These are phyloP conservation scores for Alloascoidea africana DNA, from an alignment of 805 yeast genomes.

Conservation along the genomic window DNA sequence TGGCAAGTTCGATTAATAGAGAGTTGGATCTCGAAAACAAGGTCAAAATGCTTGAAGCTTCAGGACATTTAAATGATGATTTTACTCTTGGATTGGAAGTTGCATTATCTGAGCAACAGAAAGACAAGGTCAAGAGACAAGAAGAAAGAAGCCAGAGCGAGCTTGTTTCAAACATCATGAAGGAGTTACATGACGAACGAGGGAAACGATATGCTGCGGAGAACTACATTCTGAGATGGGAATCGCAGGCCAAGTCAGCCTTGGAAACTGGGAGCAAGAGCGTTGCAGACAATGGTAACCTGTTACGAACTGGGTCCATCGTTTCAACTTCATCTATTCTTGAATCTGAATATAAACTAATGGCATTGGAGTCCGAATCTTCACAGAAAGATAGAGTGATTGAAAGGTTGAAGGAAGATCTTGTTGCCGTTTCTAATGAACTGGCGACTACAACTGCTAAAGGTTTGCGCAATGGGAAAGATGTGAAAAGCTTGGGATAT, in stretches of 20 bases:
- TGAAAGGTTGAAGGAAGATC: background rate
- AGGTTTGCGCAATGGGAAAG: background rate
- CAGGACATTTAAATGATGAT: background rate
- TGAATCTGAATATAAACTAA: background rate
- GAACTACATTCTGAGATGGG: background rate
- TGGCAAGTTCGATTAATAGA: background rate
- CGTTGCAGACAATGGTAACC: too few relatives aligned
- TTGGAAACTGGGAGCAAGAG: too few relatives aligned
- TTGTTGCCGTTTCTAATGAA: background rate
- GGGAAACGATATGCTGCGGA: background rate
- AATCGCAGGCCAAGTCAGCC: too few relatives aligned
- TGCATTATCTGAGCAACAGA: background rate
- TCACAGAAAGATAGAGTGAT: background rate
- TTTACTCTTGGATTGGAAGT: background rate
- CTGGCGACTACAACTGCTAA: background rate
- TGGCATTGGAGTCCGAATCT: background rate
- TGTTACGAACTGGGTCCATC: background rate
- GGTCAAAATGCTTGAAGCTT: background rate
- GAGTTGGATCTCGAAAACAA: background rate
- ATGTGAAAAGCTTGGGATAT: too few relatives aligned
- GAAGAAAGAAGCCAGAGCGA: background rate
- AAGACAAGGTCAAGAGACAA: background rate
- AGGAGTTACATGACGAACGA: background rate
- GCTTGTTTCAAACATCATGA: background rate
- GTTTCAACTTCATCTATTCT: background rate